These are phyloP conservation scores for Tardiomyces depauwii DNA, from an alignment of 1,139 yeast genomes.

Conservation along the genomic window DNA sequence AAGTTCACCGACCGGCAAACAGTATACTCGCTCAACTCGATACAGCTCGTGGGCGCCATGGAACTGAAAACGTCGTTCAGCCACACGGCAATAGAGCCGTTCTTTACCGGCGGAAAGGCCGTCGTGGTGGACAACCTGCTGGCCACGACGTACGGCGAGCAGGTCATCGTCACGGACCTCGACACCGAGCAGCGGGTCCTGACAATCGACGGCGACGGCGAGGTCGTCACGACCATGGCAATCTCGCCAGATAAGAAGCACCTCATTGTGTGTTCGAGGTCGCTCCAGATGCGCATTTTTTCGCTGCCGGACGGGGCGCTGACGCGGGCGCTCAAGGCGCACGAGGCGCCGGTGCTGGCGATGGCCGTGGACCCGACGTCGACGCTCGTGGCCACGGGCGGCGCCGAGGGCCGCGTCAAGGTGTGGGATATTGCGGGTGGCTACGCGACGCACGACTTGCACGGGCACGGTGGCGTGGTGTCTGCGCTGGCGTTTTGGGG, in stretches of 20 bases:
- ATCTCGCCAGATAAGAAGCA: conserved; percentile 66
- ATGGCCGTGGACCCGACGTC: conserved; percentile 71
- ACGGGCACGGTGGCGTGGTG: conserved; percentile 92
- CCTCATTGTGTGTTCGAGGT: conserved; percentile 68
- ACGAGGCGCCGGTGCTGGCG: conserved; percentile 71
- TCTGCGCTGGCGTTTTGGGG: conserved; percentile 74
- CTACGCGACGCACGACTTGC: conserved; percentile 75
- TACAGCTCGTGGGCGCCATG: too few relatives aligned
- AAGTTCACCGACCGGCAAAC: too few relatives aligned
- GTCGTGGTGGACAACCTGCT: conserved; percentile 53
- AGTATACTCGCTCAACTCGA: too few relatives aligned
- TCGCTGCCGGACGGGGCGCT: conserved; percentile 7
- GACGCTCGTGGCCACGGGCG: conserved; percentile 83
- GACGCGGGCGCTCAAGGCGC: conserved; percentile 29
- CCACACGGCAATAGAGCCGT: conserved; percentile 43
- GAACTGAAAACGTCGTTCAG: not conserved
- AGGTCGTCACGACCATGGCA: conserved; percentile 59
- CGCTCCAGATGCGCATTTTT: conserved; percentile 68
- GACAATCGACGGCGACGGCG: conserved; percentile 77
- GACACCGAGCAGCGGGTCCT: conserved; percentile 46
- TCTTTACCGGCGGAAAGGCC: conserved; percentile 81
- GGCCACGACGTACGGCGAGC: conserved; percentile 74
- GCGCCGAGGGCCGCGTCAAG: conserved; percentile 85
- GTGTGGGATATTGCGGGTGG: conserved; percentile 92
- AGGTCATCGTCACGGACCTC: conserved; percentile 59